phyloP scores from a whole-genome alignment of 495 filamentous ascomycete species.

The Podospora pseudoanserina region DNA sequence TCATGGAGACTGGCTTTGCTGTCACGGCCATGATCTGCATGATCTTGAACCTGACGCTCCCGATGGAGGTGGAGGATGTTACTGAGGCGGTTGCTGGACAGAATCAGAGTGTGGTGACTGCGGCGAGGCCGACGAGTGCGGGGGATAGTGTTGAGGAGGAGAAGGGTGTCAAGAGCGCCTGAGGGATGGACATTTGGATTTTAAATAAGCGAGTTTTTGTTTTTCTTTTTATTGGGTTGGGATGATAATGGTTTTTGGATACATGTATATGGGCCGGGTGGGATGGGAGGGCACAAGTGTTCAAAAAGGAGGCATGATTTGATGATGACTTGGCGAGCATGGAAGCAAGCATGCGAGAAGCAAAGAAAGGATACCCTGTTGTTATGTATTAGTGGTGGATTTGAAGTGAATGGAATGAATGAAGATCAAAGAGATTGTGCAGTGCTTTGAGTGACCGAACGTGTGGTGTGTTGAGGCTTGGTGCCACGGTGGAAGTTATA shows the following conservation, averaged over 20 bases:
- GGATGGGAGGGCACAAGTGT: not conserved
- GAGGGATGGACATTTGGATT: not conserved
- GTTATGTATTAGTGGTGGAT: not conserved
- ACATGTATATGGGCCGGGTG: not conserved
- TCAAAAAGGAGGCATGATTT: not conserved
- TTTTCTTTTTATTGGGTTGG: constrained; percentile 4
- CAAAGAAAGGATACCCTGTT: constrained; percentile 1
- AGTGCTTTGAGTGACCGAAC: no score
- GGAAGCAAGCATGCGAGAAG: no score
- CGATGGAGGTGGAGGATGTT: constrained; percentile 64
- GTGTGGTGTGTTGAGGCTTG: no score
- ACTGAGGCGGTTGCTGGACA: constrained; percentile 3
- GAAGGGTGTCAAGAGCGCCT: constrained; percentile 11
- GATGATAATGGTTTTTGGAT: not conserved
- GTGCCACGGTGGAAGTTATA: no score
- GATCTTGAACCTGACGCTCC: constrained; percentile 67
- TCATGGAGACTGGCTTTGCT: constrained; percentile 77
- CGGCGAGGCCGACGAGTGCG: not conserved
- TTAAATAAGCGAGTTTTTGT: not conserved
- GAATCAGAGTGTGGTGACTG: not conserved
- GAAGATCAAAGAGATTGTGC: not conserved
- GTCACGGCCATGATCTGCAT: constrained; percentile 69
- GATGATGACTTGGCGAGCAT: not conserved
- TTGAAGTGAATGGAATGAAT: not conserved
- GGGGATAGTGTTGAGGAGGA: constrained; percentile 6